These are phyloP conservation scores for Pinus tabuliformis DNA, from an alignment of 75 land plant genomes.

Conservation along the genomic window DNA sequence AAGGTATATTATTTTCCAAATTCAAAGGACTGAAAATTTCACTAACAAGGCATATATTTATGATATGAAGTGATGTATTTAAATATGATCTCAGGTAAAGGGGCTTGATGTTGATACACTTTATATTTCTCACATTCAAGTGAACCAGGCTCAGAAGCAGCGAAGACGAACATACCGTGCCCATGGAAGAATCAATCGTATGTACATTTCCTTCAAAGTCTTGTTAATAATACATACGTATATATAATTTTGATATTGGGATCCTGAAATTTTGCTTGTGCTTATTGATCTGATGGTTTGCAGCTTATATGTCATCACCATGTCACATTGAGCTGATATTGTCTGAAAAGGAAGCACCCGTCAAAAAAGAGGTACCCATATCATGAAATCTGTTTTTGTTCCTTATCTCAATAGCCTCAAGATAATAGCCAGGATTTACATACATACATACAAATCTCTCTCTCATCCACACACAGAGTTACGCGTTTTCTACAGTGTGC, in stretches of 20 bases:
- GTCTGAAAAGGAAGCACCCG: constrained; percentile 81
- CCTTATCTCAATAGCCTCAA: too few relatives aligned
- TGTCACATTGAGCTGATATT: constrained; percentile 92
- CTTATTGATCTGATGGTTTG: neutral
- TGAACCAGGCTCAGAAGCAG: constrained; percentile 76
- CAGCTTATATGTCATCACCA: constrained; percentile 98
- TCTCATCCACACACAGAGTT: too few relatives aligned
- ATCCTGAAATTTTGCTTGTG: neutral
- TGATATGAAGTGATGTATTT: neutral
- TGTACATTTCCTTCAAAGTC: neutral
- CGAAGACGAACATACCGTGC: constrained; percentile 69
- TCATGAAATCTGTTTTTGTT: too few relatives aligned
- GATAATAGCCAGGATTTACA: too few relatives aligned
- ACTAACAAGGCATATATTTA: too few relatives aligned
- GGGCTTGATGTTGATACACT: constrained; percentile 69
- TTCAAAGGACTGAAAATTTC: too few relatives aligned
- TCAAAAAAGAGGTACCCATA: too few relatives aligned
- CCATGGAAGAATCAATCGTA: constrained; percentile 73
- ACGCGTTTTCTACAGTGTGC: too few relatives aligned
- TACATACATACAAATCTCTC: too few relatives aligned
- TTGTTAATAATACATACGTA: too few relatives aligned
- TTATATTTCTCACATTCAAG: constrained; percentile 63
- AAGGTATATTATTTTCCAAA: too few relatives aligned
- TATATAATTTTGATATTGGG: neutral
- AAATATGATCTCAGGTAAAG: constrained; percentile 32